Base-by-base conservation (phyloP, 164 flowering plant species). In the Magnolia sinica region DNA sequence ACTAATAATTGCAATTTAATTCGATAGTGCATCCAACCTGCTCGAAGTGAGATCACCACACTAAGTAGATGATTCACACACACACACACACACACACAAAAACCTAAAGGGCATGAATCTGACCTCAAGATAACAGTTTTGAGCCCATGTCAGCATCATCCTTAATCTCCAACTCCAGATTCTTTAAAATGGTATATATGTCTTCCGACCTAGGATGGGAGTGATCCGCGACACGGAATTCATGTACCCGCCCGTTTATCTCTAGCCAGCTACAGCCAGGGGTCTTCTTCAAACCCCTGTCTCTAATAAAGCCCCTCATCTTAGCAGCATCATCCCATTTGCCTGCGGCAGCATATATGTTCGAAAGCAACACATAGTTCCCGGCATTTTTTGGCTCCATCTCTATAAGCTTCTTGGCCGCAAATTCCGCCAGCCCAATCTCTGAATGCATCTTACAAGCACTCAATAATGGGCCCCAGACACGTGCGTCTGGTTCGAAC, bases 341-440 rank as follows among this genome's bases (percentile, higher is more conserved):
- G 70, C 91, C 93, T 9, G 89, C 84, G 9, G 88, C 86, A 73
- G 91, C 92, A 82, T 90, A 90, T 74, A 88, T 86, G 77, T 90
- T 91, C 0, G 91, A 87, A 4, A 88, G 82, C 73, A 89, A 68
- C 52, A 91, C 76, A 64, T 88, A 90, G 74, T 88, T 90, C 59
- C 91, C 92, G n/a, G 92, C 87, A 83, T 89, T 89, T 80, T 76
- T 77, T 0, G 90, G 91, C 65, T 90, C 93, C 81, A 86, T 70
- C 1, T n/a, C 50, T n/a, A 87, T 74, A 4, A 91, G 88, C 73
- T 85, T 77, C 77, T 85, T 79, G 11, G 88, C 90, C 2, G 90
- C 92, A 74, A 80, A 77, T 72, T 86, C 86, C 7, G 88, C 93
- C 8, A 87, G 63, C 22, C 65, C 69, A 1, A 82, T 68, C 16